Evolutionary conservation across 2,329 filamentous ascomycete genomes (phyloP).

Genomic region (Hirsutella thompsonii): DNA sequence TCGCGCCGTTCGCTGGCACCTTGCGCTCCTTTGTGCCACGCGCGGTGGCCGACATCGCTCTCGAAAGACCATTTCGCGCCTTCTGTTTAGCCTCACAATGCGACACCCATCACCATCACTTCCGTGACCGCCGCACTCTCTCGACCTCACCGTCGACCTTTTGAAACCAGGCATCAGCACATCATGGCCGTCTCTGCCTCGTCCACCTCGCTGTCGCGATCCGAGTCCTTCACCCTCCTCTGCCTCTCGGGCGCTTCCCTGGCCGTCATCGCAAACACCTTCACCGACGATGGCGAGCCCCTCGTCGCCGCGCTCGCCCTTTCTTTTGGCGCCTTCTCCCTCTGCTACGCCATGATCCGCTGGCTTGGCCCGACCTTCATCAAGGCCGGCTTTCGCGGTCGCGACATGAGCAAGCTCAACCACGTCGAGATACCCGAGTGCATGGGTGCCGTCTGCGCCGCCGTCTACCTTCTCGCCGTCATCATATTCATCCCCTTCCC

Average conservation of each 20-base stretch:
- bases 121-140: no score
- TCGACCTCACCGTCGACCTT: no score
- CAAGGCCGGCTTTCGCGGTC: constrained; percentile 75
- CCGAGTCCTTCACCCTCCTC: constrained; percentile 42
- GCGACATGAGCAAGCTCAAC: constrained; percentile 63
- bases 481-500: constrained; percentile 93
- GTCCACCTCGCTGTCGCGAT: constrained; percentile 29
- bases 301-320: constrained; percentile 80
- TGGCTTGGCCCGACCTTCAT: constrained; percentile 91
- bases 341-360: constrained; percentile 74
- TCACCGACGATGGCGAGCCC: constrained; percentile 76
- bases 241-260: constrained; percentile 56
- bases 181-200: constrained; percentile 16
- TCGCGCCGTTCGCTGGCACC: no score
- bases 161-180: background rate
- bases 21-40: no score
- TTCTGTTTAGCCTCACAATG: no score
- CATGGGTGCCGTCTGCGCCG: constrained; percentile 87
- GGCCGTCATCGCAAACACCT: constrained; percentile 65
- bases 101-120: no score
- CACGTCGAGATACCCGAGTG: constrained; percentile 79
- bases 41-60: no score
- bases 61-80: no score
- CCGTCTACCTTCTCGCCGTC: constrained; percentile 79
- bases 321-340: constrained; percentile 70